phyloP scores from a whole-genome alignment of 2,329 filamentous ascomycete genomes.

The Fusarium brevicatenulatum region DNA sequence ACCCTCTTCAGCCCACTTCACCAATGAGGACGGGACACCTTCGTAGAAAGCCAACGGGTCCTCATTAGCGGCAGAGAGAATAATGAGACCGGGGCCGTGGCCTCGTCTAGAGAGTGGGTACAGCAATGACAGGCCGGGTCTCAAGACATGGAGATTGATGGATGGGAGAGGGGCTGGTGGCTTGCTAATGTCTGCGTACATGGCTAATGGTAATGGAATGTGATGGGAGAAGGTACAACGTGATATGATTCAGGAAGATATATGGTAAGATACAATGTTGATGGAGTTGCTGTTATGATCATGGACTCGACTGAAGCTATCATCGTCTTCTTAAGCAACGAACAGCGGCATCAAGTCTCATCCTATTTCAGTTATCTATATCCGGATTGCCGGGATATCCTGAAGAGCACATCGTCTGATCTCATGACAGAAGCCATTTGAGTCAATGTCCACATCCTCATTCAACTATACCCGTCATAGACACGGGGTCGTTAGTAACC shows the following conservation, averaged over 20 bases:
- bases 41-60: constrained; percentile 36
- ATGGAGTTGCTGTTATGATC: not conserved
- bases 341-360: not conserved
- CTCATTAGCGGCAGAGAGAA: constrained; percentile 41
- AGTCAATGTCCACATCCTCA: not conserved
- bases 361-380: not conserved
- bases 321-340: not conserved
- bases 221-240: not conserved
- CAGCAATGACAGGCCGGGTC: constrained; percentile 40
- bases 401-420: not conserved
- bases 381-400: not conserved
- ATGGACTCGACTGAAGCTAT: not conserved
- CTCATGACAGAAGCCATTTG: not conserved
- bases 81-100: constrained; percentile 51
- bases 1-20: constrained; percentile 79
- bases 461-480: not conserved
- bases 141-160: constrained; percentile 23
- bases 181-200: constrained; percentile 42
- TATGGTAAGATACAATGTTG: not conserved
- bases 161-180: constrained; percentile 39
- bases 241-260: not conserved
- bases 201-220: not conserved
- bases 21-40: constrained; percentile 62
- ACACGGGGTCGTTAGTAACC: not conserved
- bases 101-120: constrained; percentile 52